These are phyloP conservation scores for Camellia japonica DNA, from an alignment of 148 eudicot species.

Conservation along the genomic window DNA sequence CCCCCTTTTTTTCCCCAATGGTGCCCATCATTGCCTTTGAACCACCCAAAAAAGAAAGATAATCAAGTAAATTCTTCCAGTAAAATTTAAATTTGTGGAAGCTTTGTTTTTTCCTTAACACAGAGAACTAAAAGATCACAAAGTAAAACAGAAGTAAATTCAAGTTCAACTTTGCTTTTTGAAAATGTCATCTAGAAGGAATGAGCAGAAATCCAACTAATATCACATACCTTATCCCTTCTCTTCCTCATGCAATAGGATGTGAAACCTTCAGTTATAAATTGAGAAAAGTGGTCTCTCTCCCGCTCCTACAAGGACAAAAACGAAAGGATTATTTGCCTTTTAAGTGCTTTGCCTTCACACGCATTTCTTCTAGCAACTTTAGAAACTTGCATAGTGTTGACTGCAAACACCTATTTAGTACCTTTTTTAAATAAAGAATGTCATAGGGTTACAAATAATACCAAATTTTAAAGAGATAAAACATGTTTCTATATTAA, in stretches of 20 bases:
- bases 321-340: too few relatives aligned
- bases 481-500: too few relatives aligned
- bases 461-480: too few relatives aligned
- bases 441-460: too few relatives aligned
- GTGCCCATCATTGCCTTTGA: too few relatives aligned
- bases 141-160: background rate
- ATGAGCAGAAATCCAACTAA: background rate
- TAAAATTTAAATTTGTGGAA: background rate
- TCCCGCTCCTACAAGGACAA: slow-evolving; percentile 68
- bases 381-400: too few relatives aligned
- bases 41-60: too few relatives aligned
- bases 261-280: slow-evolving; percentile 88
- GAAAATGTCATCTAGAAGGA: background rate
- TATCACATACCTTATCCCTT: slow-evolving; percentile 69
- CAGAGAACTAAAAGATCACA: background rate
- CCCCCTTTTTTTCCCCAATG: too few relatives aligned
- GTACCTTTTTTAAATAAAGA: too few relatives aligned
- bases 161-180: background rate
- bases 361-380: too few relatives aligned
- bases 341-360: too few relatives aligned
- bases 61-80: background rate
- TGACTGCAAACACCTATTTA: too few relatives aligned
- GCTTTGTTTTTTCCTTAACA: background rate
- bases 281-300: slow-evolving; percentile 90
- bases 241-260: slow-evolving; percentile 94